Percentiles rank a stretch among this genome's conserved stretches.
Evolutionary conservation across 768 basidiomycete genomes (phyloP).

Genomic region (Leccinum rimulosum): DNA sequence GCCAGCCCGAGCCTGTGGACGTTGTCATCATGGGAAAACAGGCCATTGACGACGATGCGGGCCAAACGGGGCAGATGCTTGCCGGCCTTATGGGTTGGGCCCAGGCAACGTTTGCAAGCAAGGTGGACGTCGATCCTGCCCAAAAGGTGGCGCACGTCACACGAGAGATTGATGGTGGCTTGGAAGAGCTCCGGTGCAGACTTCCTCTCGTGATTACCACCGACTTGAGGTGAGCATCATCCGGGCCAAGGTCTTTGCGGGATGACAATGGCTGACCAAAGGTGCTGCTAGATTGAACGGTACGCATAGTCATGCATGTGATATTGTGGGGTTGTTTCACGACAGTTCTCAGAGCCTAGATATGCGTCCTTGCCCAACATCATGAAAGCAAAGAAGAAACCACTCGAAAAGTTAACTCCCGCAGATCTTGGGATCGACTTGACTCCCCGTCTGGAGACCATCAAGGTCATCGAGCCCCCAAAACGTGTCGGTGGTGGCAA

Average conservation of each 20-base stretch:
- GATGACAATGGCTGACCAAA: neutral
- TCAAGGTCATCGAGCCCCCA: constrained; percentile 88
- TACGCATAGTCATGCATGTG: constrained; percentile 27
- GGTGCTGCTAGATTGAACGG: constrained; percentile 62
- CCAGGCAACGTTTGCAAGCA: constrained; percentile 94
- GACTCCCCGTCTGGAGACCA: constrained; percentile 75
- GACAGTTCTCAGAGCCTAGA: constrained; percentile 69
- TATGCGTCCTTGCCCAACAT: constrained; percentile 97
- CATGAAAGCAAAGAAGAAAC: constrained; percentile 99
- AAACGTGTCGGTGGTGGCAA: constrained; percentile 90
- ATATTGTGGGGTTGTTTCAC: neutral
- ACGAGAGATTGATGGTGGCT: constrained; percentile 93
- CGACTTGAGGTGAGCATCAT: constrained; percentile 71
- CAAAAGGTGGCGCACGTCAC: constrained; percentile 69
- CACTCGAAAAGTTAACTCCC: constrained; percentile 77
- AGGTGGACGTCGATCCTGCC: constrained; percentile 65
- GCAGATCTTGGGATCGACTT: constrained; percentile 83
- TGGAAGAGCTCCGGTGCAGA: constrained; percentile 74
- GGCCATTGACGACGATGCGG: constrained; percentile 95
- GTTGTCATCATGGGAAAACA: constrained; percentile 97
- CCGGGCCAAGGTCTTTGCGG: neutral
- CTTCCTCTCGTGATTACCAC: constrained; percentile 90
- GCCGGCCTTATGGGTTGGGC: constrained; percentile 90
- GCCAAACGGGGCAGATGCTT: constrained; percentile 96
- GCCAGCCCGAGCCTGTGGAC: constrained; percentile 63